Conservation (phyloP, 768 basidiomycete genomes). For the Termitomyces sp. region DNA sequence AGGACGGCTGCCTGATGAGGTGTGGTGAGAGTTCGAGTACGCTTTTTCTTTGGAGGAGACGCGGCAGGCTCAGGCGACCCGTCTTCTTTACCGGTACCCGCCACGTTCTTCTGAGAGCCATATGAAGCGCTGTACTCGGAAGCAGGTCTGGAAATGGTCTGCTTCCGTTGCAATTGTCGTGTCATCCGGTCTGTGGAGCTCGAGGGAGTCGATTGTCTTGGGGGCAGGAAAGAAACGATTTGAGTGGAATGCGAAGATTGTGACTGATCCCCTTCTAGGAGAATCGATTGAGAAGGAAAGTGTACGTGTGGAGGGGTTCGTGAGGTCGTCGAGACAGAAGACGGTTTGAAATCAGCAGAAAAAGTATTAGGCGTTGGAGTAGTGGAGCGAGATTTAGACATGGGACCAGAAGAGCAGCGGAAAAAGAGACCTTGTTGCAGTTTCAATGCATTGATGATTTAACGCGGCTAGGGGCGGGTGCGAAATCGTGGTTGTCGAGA, state of each 20-base stretch:
- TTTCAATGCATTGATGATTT: conserved; percentile 44
- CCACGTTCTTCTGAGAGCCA: conserved; percentile 56
- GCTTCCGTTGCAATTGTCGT: conserved; percentile 40
- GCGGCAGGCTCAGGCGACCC: conserved; percentile 34
- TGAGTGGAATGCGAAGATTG: conserved; percentile 23
- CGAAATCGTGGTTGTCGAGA: conserved; percentile 19
- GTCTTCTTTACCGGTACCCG: conserved; percentile 57
- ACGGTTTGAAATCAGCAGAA: conserved; percentile 35
- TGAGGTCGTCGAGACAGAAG: conserved; percentile 38
- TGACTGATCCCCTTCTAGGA: conserved; percentile 25
- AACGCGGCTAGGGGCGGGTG: conserved; percentile 27
- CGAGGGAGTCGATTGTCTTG: conserved; percentile 13
- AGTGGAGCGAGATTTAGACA: conserved; percentile 49
- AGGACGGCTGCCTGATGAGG: conserved; percentile 88
- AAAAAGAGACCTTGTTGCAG: conserved; percentile 37
- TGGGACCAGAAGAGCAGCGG: conserved; percentile 35
- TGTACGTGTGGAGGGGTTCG: conserved; percentile 40
- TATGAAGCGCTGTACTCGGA: conserved; percentile 41
- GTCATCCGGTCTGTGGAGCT: conserved; percentile 38
- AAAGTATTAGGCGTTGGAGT: conserved; percentile 43
- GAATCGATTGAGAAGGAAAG: conserved; percentile 24
- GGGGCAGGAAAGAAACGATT: conserved; percentile 27
- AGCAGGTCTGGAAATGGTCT: conserved; percentile 21
- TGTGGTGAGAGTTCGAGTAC: conserved; percentile 82
- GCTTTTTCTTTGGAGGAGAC: conserved; percentile 71